Conservation (phyloP, 2,329 filamentous ascomycete species). For the Talaromyces funiculosus region DNA sequence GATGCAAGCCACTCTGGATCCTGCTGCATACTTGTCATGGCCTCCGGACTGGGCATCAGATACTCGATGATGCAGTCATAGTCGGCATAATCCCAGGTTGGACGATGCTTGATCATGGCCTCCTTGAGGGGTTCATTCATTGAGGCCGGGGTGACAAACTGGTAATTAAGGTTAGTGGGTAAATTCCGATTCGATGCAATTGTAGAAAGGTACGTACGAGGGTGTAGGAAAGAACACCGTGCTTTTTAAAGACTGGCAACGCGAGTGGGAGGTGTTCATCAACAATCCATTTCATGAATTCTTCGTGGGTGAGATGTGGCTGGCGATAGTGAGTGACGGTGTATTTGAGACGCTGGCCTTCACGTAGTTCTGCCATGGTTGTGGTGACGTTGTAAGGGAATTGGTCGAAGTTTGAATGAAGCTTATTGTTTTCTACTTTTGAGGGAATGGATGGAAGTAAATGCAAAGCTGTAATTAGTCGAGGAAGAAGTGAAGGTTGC, state of each 20-base stretch:
- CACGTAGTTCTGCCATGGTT: conserved; percentile 12
- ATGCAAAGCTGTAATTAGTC: too few species aligned
- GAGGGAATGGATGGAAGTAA: conserved; percentile 11
- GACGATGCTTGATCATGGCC: conserved; percentile 14
- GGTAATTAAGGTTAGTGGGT: not conserved
- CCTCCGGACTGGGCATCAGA: conserved; percentile 17
- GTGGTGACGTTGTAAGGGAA: too few species aligned
- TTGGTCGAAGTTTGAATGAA: too few species aligned
- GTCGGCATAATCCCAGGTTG: conserved; percentile 18
- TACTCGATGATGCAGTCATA: conserved; percentile 29
- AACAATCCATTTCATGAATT: conserved; percentile 28
- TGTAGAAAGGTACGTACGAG: conserved; percentile 19
- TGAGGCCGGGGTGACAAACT: conserved; percentile 3
- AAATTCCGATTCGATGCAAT: not conserved
- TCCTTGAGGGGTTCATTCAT: conserved; percentile 9
- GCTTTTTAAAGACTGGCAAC: conserved; percentile 25
- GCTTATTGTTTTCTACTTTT: too few species aligned
- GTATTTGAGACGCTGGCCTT: conserved; percentile 21
- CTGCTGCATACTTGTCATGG: conserved; percentile 19
- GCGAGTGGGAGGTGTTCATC: conserved; percentile 26
- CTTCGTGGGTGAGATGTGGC: conserved; percentile 26
- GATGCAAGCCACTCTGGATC: conserved; percentile 23
- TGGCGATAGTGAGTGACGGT: conserved; percentile 27
- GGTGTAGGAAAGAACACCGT: conserved; percentile 21
- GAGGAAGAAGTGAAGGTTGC: not conserved